Evolutionary conservation across 2,329 filamentous ascomycete species (phyloP).

Genomic region (Exophiala calicioides): DNA sequence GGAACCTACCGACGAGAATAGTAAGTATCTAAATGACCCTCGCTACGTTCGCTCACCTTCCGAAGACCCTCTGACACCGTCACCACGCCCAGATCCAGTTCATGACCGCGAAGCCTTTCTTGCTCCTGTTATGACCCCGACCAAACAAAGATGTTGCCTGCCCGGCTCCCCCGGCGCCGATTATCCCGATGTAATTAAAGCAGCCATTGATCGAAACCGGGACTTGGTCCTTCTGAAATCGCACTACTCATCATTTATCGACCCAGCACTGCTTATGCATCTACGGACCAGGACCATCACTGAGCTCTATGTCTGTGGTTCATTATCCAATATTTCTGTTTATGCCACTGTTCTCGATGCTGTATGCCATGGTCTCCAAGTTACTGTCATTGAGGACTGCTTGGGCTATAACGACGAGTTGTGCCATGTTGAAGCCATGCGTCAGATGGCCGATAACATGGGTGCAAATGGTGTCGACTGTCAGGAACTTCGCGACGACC

Average conservation of each 20-base stretch:
- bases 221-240: slow-evolving; percentile 67
- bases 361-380: slow-evolving; percentile 80
- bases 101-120: slow-evolving; percentile 48
- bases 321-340: slow-evolving; percentile 81
- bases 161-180: slow-evolving; percentile 47
- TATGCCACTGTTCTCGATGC: slow-evolving; percentile 91
- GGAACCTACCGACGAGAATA: slow-evolving; percentile 8
- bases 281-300: slow-evolving; percentile 85
- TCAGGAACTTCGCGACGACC: slow-evolving; percentile 57
- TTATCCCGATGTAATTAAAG: slow-evolving; percentile 52
- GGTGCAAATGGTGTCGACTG: slow-evolving; percentile 68
- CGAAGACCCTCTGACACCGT: slow-evolving; percentile 20
- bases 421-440: slow-evolving; percentile 70
- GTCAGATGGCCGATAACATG: slow-evolving; percentile 70
- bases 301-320: slow-evolving; percentile 85
- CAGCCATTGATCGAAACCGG: slow-evolving; percentile 50
- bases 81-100: slow-evolving; percentile 17
- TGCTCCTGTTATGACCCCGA: slow-evolving; percentile 22
- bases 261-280: slow-evolving; percentile 70
- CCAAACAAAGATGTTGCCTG: slow-evolving; percentile 41
- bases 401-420: slow-evolving; percentile 73
- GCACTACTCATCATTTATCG: slow-evolving; percentile 84
- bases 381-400: slow-evolving; percentile 85
- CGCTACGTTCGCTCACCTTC: slow-evolving; percentile 14
- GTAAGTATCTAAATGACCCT: slow-evolving; percentile 16